phyloP scores from a whole-genome alignment of 495 filamentous ascomycete genomes.

The Xylaria cubensis region DNA sequence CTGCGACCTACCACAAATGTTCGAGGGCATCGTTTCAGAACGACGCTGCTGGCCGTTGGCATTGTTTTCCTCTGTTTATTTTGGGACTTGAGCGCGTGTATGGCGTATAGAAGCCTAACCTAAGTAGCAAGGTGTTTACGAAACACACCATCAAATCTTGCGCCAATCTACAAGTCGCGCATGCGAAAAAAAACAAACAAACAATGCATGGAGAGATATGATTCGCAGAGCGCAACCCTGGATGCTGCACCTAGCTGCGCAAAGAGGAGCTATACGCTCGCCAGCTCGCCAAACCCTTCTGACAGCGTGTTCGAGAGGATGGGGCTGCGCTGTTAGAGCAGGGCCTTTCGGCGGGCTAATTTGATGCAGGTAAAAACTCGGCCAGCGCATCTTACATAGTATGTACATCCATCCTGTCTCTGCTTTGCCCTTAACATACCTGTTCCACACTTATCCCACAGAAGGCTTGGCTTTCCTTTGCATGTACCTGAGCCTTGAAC shows the following conservation, averaged over 20 bases:
- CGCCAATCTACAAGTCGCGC: conserved; percentile 38
- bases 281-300: conserved; percentile 31
- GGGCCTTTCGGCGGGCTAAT: conserved; percentile 41
- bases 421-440: conserved; percentile 25
- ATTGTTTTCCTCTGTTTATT: conserved; percentile 38
- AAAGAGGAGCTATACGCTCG: conserved; percentile 25
- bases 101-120: conserved; percentile 34
- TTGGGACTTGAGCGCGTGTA: conserved; percentile 22
- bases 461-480: conserved; percentile 14
- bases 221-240: conserved; percentile 42
- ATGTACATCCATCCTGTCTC: conserved; percentile 33
- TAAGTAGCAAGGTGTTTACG: conserved; percentile 35
- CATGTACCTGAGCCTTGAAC: background rate
- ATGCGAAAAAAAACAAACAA: conserved; percentile 45
- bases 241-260: conserved; percentile 41
- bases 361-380: conserved; percentile 44
- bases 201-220: conserved; percentile 33
- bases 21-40: conserved; percentile 31
- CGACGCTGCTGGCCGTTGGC: conserved; percentile 33
- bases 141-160: conserved; percentile 29
- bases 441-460: conserved; percentile 28
- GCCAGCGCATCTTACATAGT: conserved; percentile 41
- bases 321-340: conserved; percentile 36
- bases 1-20: conserved; percentile 18
- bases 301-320: conserved; percentile 43